phyloP scores from a whole-genome alignment of 2,329 filamentous ascomycete species.

The Xylariaceae sp. region DNA sequence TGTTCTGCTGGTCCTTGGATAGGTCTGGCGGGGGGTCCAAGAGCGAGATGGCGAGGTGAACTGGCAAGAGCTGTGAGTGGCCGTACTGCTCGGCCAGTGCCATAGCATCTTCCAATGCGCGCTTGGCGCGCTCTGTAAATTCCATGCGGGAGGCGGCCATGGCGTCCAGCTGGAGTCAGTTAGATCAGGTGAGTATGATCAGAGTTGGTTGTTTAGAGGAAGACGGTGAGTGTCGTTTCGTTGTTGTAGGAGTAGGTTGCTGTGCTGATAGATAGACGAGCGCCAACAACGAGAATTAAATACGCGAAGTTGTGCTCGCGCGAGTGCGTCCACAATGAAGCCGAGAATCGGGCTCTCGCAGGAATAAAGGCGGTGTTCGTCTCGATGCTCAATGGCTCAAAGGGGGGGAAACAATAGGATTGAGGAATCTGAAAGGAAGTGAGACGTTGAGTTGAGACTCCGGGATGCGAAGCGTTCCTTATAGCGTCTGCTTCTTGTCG shows the following conservation, averaged over 20 bases:
- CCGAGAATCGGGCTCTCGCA: too few species aligned
- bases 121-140: slow-evolving; percentile 89
- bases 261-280: neutral
- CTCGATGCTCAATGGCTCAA: neutral
- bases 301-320: neutral
- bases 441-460: slow-evolving; percentile 4
- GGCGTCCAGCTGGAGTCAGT: slow-evolving; percentile 28
- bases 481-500: too few species aligned
- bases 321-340: neutral
- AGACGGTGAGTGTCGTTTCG: neutral
- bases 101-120: slow-evolving; percentile 85
- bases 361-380: too few species aligned
- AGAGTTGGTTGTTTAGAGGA: slow-evolving; percentile 3
- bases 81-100: slow-evolving; percentile 81
- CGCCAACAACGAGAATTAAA: neutral
- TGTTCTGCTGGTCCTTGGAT: slow-evolving; percentile 79
- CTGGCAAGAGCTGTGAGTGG: slow-evolving; percentile 82
- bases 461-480: neutral
- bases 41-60: slow-evolving; percentile 82
- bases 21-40: slow-evolving; percentile 69
- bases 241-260: slow-evolving; percentile 1
- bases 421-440: neutral
- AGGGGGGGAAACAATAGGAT: neutral
- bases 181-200: slow-evolving; percentile 4
- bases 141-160: slow-evolving; percentile 76